Evolutionary conservation across 805 yeast genomes (phyloP).

Genomic region (Zygosaccharomyces siamensis): DNA sequence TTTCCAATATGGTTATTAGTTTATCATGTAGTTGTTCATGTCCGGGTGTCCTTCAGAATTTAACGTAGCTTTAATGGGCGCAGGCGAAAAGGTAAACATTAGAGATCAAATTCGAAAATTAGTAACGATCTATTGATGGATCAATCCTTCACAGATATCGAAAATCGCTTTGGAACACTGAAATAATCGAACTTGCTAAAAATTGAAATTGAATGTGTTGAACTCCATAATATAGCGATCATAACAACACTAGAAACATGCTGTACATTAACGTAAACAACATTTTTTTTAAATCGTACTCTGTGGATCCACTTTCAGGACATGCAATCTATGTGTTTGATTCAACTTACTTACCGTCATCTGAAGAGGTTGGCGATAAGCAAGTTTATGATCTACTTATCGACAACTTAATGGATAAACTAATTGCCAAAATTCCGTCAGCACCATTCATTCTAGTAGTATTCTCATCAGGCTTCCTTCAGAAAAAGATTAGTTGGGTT

Average conservation of each 20-base stretch:
- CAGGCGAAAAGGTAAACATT: conserved; percentile 3
- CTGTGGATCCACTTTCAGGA: conserved; percentile 60
- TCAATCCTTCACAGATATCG: neutral
- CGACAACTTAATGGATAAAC: conserved; percentile 51
- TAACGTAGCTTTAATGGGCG: neutral
- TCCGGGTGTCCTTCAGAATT: conserved; percentile 3
- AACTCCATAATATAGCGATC: neutral
- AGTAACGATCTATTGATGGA: neutral
- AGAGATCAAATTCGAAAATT: neutral
- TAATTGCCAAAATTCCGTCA: conserved; percentile 55
- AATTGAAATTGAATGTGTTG: neutral
- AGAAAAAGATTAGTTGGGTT: conserved; percentile 50
- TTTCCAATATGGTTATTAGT: neutral
- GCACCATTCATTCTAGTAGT: conserved; percentile 63
- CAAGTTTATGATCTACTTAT: conserved; percentile 37
- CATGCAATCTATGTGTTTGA: conserved; percentile 80
- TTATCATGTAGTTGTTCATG: neutral
- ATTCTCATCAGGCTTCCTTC: conserved; percentile 76
- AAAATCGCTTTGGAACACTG: neutral
- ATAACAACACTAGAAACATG: conserved; percentile 10
- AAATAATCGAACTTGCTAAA: neutral
- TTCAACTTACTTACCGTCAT: conserved; percentile 69
- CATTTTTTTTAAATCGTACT: conserved; percentile 54
- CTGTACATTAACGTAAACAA: conserved; percentile 36
- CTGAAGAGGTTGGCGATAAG: conserved; percentile 40